Percentiles rank a stretch among this genome's conserved stretches.
These are phyloP conservation scores for Aurifilum marmelostoma DNA, from an alignment of 2,329 filamentous ascomycete species.

Conservation along the genomic window DNA sequence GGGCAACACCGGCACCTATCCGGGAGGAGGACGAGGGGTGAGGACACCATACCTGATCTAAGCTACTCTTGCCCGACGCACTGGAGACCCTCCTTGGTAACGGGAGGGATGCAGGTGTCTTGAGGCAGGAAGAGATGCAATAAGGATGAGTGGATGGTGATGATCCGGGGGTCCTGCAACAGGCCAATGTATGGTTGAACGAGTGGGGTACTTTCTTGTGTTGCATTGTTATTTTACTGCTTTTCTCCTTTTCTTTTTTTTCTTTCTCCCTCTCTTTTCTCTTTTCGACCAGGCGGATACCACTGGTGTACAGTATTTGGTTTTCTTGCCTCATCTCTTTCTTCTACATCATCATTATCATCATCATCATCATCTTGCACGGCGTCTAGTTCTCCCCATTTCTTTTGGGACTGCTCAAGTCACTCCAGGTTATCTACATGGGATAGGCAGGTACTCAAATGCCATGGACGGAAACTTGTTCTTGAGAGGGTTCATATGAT, in stretches of 20 bases:
- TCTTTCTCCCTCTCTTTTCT: not conserved
- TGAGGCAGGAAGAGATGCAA: not conserved
- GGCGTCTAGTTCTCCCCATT: not conserved
- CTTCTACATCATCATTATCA: not conserved
- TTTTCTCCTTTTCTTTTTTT: not conserved
- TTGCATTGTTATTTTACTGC: not conserved
- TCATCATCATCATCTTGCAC: not conserved
- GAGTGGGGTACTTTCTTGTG: not conserved
- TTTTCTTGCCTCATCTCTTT: not conserved
- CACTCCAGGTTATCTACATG: not conserved
- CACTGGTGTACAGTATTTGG: not conserved
- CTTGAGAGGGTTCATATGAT: not conserved
- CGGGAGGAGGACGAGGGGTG: conserved; percentile 65
- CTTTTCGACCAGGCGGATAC: not conserved
- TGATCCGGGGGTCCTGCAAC: not conserved
- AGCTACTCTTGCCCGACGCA: not conserved
- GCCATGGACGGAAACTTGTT: not conserved
- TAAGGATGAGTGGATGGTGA: not conserved
- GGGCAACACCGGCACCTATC: conserved; percentile 69
- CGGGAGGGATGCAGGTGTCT: not conserved
- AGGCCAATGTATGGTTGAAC: not conserved
- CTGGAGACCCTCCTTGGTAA: not conserved
- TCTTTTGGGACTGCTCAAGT: not conserved
- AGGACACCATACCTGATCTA: not conserved
- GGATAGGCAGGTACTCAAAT: conserved; percentile 5